phyloP scores from a whole-genome alignment of 495 filamentous ascomycete species.

The Aspergillus biplanus region DNA sequence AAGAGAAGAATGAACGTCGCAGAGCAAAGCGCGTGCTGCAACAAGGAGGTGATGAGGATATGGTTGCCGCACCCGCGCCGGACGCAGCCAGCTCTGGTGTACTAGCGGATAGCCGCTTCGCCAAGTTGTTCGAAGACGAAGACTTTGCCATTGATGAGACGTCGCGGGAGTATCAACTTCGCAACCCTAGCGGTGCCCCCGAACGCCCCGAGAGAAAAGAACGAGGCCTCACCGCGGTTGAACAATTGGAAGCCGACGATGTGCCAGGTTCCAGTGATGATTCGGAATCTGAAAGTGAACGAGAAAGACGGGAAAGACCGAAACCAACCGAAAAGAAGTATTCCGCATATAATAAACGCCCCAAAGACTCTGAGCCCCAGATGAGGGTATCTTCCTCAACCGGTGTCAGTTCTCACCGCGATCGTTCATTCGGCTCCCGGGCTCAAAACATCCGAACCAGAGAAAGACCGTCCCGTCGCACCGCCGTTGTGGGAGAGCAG shows the following conservation, averaged over 20 bases:
- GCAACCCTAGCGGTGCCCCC: conserved; percentile 79
- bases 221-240: conserved; percentile 67
- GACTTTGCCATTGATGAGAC: conserved; percentile 91
- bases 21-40: conserved; percentile 59
- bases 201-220: conserved; percentile 41
- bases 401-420: conserved; percentile 45
- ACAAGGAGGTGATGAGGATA: conserved; percentile 57
- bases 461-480: conserved; percentile 46
- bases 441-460: conserved; percentile 55
- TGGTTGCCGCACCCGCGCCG: conserved; percentile 37
- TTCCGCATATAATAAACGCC: conserved; percentile 47
- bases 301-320: conserved; percentile 31
- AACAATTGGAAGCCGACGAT: conserved; percentile 63
- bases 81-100: conserved; percentile 49
- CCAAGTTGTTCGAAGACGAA: conserved; percentile 84
- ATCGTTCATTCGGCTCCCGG: conserved; percentile 73
- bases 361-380: conserved; percentile 56
- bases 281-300: conserved; percentile 45
- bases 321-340: conserved; percentile 64
- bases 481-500: conserved; percentile 76
- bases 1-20: conserved; percentile 79
- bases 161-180: conserved; percentile 80
- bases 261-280: conserved; percentile 49
- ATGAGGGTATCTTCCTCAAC: conserved; percentile 62
- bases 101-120: conserved; percentile 84